These are phyloP conservation scores for Castanea mollissima DNA, from an alignment of 306 rosid species.

Conservation along the genomic window DNA sequence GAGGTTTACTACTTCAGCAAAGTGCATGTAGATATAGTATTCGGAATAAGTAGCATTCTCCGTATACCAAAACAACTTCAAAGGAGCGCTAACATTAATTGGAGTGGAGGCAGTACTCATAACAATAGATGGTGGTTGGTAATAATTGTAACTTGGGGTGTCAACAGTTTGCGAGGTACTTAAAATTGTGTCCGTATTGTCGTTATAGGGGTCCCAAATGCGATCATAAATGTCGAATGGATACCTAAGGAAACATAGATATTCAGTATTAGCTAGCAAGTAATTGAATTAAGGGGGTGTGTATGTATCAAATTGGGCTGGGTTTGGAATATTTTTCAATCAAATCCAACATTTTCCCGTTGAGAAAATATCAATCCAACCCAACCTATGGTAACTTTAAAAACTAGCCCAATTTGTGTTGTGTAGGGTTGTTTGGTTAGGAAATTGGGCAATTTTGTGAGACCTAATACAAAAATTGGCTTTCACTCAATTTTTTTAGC, in stretches of 20 bases:
- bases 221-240: conserved; percentile 37
- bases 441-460: no score
- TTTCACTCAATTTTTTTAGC: no score
- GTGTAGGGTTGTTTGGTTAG: no score
- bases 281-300: no score
- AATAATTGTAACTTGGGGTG: background rate
- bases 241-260: conserved; percentile 26
- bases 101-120: conserved; percentile 40
- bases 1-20: conserved; percentile 23
- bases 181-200: background rate
- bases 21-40: conserved; percentile 30
- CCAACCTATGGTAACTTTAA: no score
- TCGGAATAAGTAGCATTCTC: background rate
- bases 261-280: no score
- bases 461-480: no score
- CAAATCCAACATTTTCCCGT: no score
- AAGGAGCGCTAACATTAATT: background rate
- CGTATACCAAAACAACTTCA: conserved; percentile 7
- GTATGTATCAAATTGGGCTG: no score
- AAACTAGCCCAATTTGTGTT: no score
- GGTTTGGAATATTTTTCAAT: no score
- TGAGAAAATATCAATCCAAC: no score
- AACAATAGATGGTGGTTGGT: conserved; percentile 23
- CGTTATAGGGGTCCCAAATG: background rate
- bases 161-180: background rate